Evolutionary conservation across 495 filamentous ascomycete species (phyloP), one percentile per base, ranked within the genome.

Genomic region (Daldinia childiae): DNA sequence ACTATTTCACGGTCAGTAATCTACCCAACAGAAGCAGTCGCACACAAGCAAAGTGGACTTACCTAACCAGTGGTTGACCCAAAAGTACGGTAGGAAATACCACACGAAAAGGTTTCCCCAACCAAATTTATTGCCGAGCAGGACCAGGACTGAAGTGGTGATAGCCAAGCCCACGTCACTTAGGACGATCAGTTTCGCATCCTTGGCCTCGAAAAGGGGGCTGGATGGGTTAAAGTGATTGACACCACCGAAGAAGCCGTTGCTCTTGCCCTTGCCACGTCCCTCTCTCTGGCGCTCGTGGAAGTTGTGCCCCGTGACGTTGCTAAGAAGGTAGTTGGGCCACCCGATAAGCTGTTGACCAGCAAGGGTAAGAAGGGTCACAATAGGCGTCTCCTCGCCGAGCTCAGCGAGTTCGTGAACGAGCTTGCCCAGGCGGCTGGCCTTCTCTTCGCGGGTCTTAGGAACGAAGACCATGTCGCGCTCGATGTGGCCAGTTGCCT

Each of bases 21-120:
- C 61, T 71, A 56, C 8, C 52, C 32, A 45, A 29, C 26, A 11
- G 15, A 6, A 24, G n/a, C 8, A 26, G 21, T 21, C 32, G 24
- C 38, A 38, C 5, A 27, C 51, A 11, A 1, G n/a, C 12, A 6
- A 21, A 9, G 17, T 27, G 12, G 39, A 82, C 89, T 83, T 87
- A 91, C 90, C 90, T 60, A 93, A 88, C 91, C 95, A 99, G 88
- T 98, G 95, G 87, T 99, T 97, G 26, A 98, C 95, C 95, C 95
- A 98, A 69, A 98, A 84, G 79, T 98, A 99, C 9, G 95, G 95
- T 63, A 96, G 75, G 76, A 92, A 89, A 80, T 98, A 99, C 94
- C 95, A 98, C 45, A 99, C 90, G 29, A 91, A 81, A 75, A 98
- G 82, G 81, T 97, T 97, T 70, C 85, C 75, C 87, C 89, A 94